Evolutionary conservation across 2,329 filamentous ascomycete species (phyloP), one percentile per base, ranked within the genome.

Genomic region (Exophiala phaeomuriformis): DNA sequence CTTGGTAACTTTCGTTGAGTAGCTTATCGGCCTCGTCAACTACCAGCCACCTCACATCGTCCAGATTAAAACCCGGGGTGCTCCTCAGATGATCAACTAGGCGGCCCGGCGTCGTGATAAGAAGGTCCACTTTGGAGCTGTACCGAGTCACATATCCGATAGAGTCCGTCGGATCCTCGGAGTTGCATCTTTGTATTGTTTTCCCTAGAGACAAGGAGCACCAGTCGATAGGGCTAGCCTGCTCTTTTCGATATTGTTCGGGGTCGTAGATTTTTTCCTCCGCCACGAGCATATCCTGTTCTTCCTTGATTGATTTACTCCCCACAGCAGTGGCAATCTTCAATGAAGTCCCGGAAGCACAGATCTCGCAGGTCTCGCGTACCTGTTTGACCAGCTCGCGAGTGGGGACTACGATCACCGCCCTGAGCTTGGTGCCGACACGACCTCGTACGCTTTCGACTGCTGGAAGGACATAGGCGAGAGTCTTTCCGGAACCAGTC

Each of bases 1-100:
- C 86, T 67, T 96, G 90, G 69, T 93, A 96, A 64, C 86, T 90
- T 68, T 97, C 80, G 88, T 41, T 90, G 41, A 98, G 80, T 42
- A 98, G 77, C 43, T 93, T 82, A 72, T 98, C 93, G 6, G 93
- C 93, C 75, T 98, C 93, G 67, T 98, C 93, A 39, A 98, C 84
- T 4, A 98, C 90, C 2, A 97, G 86, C 69, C 88, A 91, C 51
- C 81, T 82, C 29, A 90, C 85, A 52, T 90, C 80, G 12, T 84
- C 79, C 40, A 98, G 75, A 0, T 83, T 90, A 41, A 84, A 82
- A 86, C 4, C 89, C 93, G 47, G 96, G 86, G 29, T 98, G 77
- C 33, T 97, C 80, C 67, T 97, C 66, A 98, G 90, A 68, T 98
- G 93, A 67, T 98, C 91, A 27, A 93, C 93, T 29, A 98, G 77